Conservation (phyloP, 2,329 filamentous ascomycete genomes). For the Blastomyces emzantsi region DNA sequence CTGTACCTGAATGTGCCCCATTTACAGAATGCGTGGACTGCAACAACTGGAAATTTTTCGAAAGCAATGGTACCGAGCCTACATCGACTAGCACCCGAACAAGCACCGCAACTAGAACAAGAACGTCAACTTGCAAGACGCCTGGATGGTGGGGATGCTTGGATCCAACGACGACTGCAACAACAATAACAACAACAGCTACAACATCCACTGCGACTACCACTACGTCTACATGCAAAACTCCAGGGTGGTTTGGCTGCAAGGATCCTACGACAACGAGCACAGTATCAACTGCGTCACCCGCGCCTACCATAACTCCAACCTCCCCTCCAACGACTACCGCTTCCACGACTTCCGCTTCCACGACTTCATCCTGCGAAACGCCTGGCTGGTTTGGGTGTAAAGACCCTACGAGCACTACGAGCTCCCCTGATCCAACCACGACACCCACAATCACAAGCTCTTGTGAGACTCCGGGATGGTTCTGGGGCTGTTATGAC, state of each 20-base stretch:
- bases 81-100: slow-evolving; percentile 54
- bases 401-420: slow-evolving; percentile 28
- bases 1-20: slow-evolving; percentile 63
- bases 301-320: slow-evolving; percentile 19
- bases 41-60: slow-evolving; percentile 86
- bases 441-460: slow-evolving; percentile 17
- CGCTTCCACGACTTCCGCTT: slow-evolving; percentile 23
- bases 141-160: slow-evolving; percentile 78
- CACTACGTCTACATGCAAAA: slow-evolving; percentile 29
- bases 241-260: slow-evolving; percentile 39
- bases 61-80: slow-evolving; percentile 76
- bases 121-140: slow-evolving; percentile 80
- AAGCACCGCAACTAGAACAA: slow-evolving; percentile 50
- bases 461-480: slow-evolving; percentile 45
- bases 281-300: slow-evolving; percentile 20
- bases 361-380: slow-evolving; percentile 28
- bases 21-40: slow-evolving; percentile 83
- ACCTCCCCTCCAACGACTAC: slow-evolving; percentile 21
- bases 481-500: slow-evolving; percentile 50
- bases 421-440: slow-evolving; percentile 16
- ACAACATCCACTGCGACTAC: slow-evolving; percentile 28
- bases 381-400: slow-evolving; percentile 34
- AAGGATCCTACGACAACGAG: slow-evolving; percentile 28
- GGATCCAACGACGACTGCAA: slow-evolving; percentile 40
- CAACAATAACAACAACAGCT: slow-evolving; percentile 28